Percentiles rank a stretch among this genome's conserved stretches.
phyloP scores from a whole-genome alignment of 192 early-diverging fungal species.

The Umbelopsis ramanniana region DNA sequence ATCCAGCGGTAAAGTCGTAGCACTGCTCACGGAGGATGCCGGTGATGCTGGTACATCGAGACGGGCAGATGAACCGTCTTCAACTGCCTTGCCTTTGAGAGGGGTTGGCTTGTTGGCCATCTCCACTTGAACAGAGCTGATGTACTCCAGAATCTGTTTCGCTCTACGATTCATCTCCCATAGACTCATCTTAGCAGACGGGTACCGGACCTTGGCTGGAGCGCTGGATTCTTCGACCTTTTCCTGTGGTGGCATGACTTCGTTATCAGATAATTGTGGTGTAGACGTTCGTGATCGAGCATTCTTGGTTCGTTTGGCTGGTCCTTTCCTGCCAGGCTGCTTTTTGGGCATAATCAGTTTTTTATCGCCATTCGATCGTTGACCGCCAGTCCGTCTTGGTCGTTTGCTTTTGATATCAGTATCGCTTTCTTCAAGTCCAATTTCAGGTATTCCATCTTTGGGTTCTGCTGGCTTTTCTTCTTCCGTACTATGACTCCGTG shows the following conservation, averaged over 20 bases:
- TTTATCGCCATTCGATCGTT: not conserved
- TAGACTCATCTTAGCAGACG: constrained; percentile 54
- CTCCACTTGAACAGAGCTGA: constrained; percentile 36
- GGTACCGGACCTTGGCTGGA: constrained; percentile 57
- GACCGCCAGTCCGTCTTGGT: not conserved
- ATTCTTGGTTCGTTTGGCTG: not conserved
- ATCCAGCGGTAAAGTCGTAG: constrained; percentile 35
- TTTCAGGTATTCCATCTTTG: not conserved
- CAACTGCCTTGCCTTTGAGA: not conserved
- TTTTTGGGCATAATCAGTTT: not conserved
- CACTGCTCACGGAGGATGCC: constrained; percentile 38
- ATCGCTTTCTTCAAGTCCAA: constrained; percentile 13
- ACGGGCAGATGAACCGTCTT: not conserved
- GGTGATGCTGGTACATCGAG: constrained; percentile 19
- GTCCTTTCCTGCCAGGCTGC: not conserved
- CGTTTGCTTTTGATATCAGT: constrained; percentile 1
- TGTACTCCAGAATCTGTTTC: constrained; percentile 66
- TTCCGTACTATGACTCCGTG: constrained; percentile 14
- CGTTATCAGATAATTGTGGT: constrained; percentile 27
- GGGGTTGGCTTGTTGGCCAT: constrained; percentile 26
- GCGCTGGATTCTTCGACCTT: constrained; percentile 33
- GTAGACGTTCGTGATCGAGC: constrained; percentile 34
- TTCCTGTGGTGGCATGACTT: not conserved
- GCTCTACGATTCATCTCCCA: constrained; percentile 69
- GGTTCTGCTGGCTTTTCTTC: not conserved